Conservation (phyloP, 306 rosid genomes). For the Vicia villosa region DNA sequence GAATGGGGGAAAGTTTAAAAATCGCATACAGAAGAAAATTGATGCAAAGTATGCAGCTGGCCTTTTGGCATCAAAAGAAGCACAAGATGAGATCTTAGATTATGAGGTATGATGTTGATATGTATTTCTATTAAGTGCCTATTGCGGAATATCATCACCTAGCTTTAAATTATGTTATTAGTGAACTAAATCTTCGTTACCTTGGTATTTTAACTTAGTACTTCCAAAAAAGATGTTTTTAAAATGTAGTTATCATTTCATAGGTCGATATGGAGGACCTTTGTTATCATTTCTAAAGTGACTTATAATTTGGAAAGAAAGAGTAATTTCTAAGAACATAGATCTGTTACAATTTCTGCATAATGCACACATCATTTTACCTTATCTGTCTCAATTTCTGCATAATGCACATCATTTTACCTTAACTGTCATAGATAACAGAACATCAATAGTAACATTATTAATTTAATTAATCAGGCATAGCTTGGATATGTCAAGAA, state of each 20-base stretch:
- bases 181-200: conserved; percentile 11
- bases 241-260: background rate
- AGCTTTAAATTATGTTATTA: conserved; percentile 3
- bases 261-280: conserved; percentile 7
- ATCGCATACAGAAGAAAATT: conserved; percentile 55
- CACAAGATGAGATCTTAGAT: conserved; percentile 75
- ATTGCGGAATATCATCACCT: background rate
- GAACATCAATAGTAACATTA: conserved; percentile 1
- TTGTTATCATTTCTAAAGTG: background rate
- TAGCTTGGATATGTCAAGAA: background rate
- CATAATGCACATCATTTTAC: background rate
- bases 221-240: background rate
- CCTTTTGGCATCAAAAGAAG: conserved; percentile 67
- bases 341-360: conserved; percentile 1
- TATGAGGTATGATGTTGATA: conserved; percentile 58
- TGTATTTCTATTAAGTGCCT: background rate
- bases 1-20: conserved; percentile 63
- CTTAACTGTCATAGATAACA: background rate
- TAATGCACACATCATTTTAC: background rate
- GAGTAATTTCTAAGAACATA: background rate
- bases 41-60: conserved; percentile 70
- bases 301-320: too few species aligned
- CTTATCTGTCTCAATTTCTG: conserved; percentile 1
- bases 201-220: conserved; percentile 2
- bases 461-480: conserved; percentile 7